A percentile compares a stretch with the other conserved stretches of the same genome.
Conservation (phyloP, 495 filamentous ascomycete species). For the Aspergillus nanangensis region DNA sequence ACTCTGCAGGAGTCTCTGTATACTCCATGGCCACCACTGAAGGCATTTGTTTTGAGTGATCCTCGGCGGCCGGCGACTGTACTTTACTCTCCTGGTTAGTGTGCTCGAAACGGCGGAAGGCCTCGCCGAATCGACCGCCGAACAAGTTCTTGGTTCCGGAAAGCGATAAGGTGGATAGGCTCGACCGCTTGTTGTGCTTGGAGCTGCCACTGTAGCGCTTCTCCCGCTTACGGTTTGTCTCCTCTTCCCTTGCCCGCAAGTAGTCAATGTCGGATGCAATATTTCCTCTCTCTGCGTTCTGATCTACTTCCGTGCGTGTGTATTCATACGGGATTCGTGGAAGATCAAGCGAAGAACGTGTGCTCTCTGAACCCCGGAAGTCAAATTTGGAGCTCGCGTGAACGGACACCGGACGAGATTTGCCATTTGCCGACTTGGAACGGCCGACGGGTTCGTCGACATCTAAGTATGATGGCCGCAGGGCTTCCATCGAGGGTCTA, state of each 20-base stretch:
- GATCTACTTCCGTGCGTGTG: slow-evolving; percentile 35
- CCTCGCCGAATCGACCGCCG: slow-evolving; percentile 88
- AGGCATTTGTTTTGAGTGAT: slow-evolving; percentile 47
- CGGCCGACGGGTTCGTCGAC: slow-evolving; percentile 51
- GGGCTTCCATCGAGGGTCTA: slow-evolving; percentile 73
- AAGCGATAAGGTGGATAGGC: slow-evolving; percentile 70
- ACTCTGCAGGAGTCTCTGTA: slow-evolving; percentile 33
- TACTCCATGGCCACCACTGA: slow-evolving; percentile 65
- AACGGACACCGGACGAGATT: slow-evolving; percentile 66
- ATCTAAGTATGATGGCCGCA: slow-evolving; percentile 61
- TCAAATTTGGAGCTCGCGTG: slow-evolving; percentile 77
- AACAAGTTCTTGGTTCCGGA: slow-evolving; percentile 81
- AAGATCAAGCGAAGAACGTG: slow-evolving; percentile 35
- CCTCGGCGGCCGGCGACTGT: slow-evolving; percentile 48
- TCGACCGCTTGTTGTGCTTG: slow-evolving; percentile 77
- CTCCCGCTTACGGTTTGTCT: slow-evolving; percentile 60
- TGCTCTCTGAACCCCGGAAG: slow-evolving; percentile 58
- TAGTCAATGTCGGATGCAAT: slow-evolving; percentile 89
- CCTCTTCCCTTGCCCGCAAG: slow-evolving; percentile 72
- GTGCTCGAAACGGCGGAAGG: slow-evolving; percentile 88
- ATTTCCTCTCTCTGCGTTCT: slow-evolving; percentile 39
- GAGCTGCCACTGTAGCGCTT: slow-evolving; percentile 58
- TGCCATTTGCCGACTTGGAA: slow-evolving; percentile 60
- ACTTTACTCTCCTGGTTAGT: slow-evolving; percentile 47
- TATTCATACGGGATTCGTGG: slow-evolving; percentile 33